Evolutionary conservation across 768 basidiomycete species (phyloP), one percentile per base, ranked within the genome.

Genomic region (Hygrophoropsis aurantiaca): DNA sequence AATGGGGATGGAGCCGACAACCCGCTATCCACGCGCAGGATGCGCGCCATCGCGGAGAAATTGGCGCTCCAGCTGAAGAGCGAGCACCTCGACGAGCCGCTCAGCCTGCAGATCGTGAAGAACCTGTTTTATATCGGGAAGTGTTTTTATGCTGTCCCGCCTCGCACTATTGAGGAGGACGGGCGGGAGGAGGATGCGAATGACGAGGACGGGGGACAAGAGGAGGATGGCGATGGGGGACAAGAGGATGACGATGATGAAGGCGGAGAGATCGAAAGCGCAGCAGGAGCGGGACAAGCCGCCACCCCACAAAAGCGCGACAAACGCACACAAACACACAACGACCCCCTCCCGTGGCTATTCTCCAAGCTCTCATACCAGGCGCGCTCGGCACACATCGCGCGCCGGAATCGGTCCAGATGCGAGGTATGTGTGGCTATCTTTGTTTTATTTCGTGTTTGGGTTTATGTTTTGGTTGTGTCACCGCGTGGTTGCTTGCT

Each of bases 321-420:
- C n/a, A 46, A n/a, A 41, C 21, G 15, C 35, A 40, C n/a, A 20
- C 24, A 9, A 19, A 18, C 44, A 11, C 40, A 6, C 7, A 47
- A 56, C 15, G 75, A 85, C 55, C 85, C 85, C 0, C 71, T 97
- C 2, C 80, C 90, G 0, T 98, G 95, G 94, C 67, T 99, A 26
- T 97, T 98, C 74, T 94, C 93, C 19, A 89, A 89, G 59, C 71
- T 98, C 16, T 97, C 95, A 0, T 94, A 89, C 64, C 87, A 94
- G 59, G 79, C 85, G 9, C 80, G 82, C 26, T 85, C 86, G 5
- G 84, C 86, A 4, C 81, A 87, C 58, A 85, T 90, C 46, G 75
- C 77, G 5, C 78, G 88, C 40, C 73, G 84, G 21, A 87, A 79
- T 54, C 75, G 74, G 46, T 66, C 77, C 6, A 62, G 62, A 11